Evolutionary conservation across 768 basidiomycete species (phyloP).

Genomic region (Kwoniella sp.): DNA sequence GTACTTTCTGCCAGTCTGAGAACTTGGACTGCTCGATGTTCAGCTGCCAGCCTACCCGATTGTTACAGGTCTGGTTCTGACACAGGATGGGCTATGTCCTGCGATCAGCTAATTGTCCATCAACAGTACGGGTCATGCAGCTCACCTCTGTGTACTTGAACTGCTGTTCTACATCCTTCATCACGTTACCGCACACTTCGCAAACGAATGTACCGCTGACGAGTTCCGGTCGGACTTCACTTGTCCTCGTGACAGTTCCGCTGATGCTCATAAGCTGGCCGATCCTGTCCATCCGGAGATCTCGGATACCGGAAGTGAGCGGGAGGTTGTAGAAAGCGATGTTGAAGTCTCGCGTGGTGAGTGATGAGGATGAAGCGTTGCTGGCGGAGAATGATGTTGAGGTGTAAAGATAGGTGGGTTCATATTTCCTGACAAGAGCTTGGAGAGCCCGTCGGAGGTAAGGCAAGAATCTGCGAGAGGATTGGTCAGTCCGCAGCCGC

Average conservation of each 20-base stretch:
- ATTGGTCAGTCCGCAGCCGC: background rate
- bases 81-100: constrained; percentile 75
- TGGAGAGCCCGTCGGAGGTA: constrained; percentile 87
- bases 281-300: constrained; percentile 85
- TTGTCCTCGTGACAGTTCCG: constrained; percentile 94
- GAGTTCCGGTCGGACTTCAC: constrained; percentile 92
- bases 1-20: constrained; percentile 98
- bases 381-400: constrained; percentile 62
- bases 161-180: constrained; percentile 94
- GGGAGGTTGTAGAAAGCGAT: constrained; percentile 94
- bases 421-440: constrained; percentile 80
- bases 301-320: constrained; percentile 88
- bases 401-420: constrained; percentile 93
- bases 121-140: too few relatives aligned
- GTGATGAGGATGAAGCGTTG: constrained; percentile 66
- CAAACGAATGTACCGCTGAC: constrained; percentile 91
- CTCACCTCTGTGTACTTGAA: constrained; percentile 97
- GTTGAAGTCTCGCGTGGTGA: constrained; percentile 87
- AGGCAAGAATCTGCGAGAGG: constrained; percentile 64
- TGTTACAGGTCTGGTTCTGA: constrained; percentile 90
- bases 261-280: constrained; percentile 91
- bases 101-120: too few relatives aligned
- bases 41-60: constrained; percentile 83
- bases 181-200: constrained; percentile 75
- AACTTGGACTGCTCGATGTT: constrained; percentile 95